Base-by-base conservation (phyloP, 1,284 basidiomycete species). In the Boletus smithii region DNA sequence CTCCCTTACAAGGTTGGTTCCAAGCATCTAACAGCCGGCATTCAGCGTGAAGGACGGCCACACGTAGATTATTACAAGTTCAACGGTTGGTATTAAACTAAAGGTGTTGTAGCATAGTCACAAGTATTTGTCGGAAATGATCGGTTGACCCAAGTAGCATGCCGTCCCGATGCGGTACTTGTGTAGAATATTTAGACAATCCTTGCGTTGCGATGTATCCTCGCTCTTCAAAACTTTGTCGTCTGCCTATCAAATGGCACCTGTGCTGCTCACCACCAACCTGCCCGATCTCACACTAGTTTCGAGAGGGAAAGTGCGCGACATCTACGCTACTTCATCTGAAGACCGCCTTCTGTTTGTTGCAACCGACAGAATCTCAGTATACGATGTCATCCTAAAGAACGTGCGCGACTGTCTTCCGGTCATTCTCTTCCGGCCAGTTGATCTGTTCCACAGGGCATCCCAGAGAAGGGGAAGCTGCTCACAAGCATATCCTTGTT, bases 281-380 rank as follows among this genome's bases (percentile, higher is more conserved):
- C 69, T 88, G 4, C 77, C 79, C 13, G 72, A 63, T 27, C 72
- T 88, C 39, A 72, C 66, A 42, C 74, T 95, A 3, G 54, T 97
- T 29, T 91, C 90, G 6, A 82, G 79, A 66, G 94, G 94, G 50
- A 97, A 97, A 77, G 94, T 97, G 26, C 82, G 94, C 51, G 93
- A 97, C 69, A 85, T 97, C 60, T 97, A 97, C 69, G 70, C 77
- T 38, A 83, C 79, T 10, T 80, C 89, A 54, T 73, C 81, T 54
- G 70, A 78, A 53, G 71, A 86, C 48, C 78, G 82, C 56, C 78
- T 97, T 23, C 79, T 99, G 48, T 98, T 99, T 68, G 88, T 99
- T 45, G 94, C 95, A 6, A 90, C 91, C 13, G 97, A 99, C 72
- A 79, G 97, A 53, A 97, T 98, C 65, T 95, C 91, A 17, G 95